Evolutionary conservation across 164 flowering plant genomes (phyloP).

Genomic region (Annona squamosa): DNA sequence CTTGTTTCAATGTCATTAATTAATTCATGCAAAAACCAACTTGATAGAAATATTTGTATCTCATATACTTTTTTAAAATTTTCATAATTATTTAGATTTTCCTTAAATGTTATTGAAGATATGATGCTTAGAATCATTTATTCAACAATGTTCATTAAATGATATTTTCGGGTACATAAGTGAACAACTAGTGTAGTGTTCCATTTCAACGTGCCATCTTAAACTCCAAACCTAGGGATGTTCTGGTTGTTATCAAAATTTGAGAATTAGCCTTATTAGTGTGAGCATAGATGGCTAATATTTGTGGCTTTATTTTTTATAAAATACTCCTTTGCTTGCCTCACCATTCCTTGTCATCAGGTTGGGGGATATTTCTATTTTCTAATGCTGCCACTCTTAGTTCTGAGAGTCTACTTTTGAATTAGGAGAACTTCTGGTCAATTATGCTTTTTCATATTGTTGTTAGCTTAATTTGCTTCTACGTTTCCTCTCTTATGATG

Average conservation of each 20-base stretch:
- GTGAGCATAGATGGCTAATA: background rate
- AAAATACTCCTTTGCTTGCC: slow-evolving; percentile 64
- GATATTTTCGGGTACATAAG: slow-evolving; percentile 58
- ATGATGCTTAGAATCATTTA: slow-evolving; percentile 76
- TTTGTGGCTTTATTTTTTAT: slow-evolving; percentile 14
- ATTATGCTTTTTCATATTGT: slow-evolving; percentile 61
- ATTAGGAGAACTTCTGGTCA: slow-evolving; percentile 60
- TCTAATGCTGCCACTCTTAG: slow-evolving; percentile 50
- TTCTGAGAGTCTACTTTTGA: slow-evolving; percentile 61
- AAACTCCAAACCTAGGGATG: background rate
- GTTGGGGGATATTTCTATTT: slow-evolving; percentile 53
- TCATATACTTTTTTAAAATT: background rate
- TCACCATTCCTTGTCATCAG: slow-evolving; percentile 66
- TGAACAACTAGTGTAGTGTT: background rate
- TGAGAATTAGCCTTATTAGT: background rate
- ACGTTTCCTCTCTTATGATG: slow-evolving; percentile 57
- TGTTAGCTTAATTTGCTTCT: slow-evolving; percentile 59
- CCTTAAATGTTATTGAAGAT: slow-evolving; percentile 53
- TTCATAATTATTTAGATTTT: background rate
- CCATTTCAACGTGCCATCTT: background rate
- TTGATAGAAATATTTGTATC: background rate
- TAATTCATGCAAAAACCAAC: too few species aligned
- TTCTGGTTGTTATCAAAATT: background rate
- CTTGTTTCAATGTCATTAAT: background rate
- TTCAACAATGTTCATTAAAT: slow-evolving; percentile 71